Evolutionary conservation across 495 filamentous ascomycete species (phyloP).

Genomic region (Alectoria sarmentosa): DNA sequence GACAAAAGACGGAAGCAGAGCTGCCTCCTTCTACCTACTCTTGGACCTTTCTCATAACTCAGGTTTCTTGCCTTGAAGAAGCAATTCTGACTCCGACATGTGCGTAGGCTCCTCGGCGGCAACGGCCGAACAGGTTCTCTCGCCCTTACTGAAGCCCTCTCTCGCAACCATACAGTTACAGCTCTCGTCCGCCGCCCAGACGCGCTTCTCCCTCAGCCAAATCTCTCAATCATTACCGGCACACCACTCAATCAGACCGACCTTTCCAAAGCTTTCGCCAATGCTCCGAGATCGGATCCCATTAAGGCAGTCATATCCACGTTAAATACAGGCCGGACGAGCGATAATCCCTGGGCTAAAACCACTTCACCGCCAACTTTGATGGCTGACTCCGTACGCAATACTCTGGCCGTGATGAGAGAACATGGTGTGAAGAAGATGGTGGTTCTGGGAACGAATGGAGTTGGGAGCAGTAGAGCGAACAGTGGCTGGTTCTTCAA

Average conservation of each 20-base stretch:
- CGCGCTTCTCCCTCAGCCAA: slow-evolving; percentile 18
- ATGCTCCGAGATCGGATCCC: slow-evolving; percentile 12
- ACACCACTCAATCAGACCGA: slow-evolving; percentile 34
- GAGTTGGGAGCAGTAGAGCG: slow-evolving; percentile 30
- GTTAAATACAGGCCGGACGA: slow-evolving; percentile 13
- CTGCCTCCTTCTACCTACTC: too few species aligned
- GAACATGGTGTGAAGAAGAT: slow-evolving; percentile 32
- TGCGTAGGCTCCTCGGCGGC: slow-evolving; percentile 39
- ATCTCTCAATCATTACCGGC: slow-evolving; percentile 34
- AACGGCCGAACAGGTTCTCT: slow-evolving; percentile 39
- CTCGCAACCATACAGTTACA: slow-evolving; percentile 36
- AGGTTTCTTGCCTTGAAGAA: too few species aligned
- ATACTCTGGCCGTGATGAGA: slow-evolving; percentile 34
- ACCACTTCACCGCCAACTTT: slow-evolving; percentile 10
- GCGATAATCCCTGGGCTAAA: slow-evolving; percentile 17
- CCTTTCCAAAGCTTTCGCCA: slow-evolving; percentile 32
- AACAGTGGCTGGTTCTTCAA: slow-evolving; percentile 33
- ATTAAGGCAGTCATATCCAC: slow-evolving; percentile 13
- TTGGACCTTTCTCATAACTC: too few species aligned
- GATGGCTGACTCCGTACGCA: slow-evolving; percentile 29
- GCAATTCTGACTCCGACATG: too few species aligned
- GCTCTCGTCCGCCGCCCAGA: slow-evolving; percentile 37
- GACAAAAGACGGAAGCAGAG: too few species aligned
- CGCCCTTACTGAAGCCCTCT: slow-evolving; percentile 36
- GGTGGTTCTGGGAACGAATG: slow-evolving; percentile 36